These are phyloP conservation scores for Thelonectria discophora DNA, from an alignment of 2,329 filamentous ascomycete genomes.

Conservation along the genomic window DNA sequence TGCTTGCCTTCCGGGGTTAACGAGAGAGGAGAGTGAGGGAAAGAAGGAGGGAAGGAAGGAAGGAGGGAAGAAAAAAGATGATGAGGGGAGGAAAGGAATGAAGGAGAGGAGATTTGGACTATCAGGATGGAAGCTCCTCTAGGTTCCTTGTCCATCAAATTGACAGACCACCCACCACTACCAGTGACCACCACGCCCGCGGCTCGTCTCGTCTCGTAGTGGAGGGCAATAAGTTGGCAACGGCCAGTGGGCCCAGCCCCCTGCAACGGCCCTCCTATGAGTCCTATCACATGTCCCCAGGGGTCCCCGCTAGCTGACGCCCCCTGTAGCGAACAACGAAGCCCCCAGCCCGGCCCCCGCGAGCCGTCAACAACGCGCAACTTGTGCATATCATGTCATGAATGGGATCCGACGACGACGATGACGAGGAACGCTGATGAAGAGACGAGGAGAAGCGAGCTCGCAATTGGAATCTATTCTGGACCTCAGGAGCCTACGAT, in stretches of 20 bases:
- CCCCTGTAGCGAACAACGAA: slow-evolving; percentile 21
- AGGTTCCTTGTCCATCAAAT: no score
- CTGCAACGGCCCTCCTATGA: slow-evolving; percentile 7
- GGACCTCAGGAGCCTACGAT: no score
- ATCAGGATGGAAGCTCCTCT: no score
- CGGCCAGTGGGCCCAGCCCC: slow-evolving; percentile 12
- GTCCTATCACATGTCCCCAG: slow-evolving; percentile 19
- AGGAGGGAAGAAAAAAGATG: neutral
- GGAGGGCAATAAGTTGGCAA: slow-evolving; percentile 16
- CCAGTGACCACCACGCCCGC: slow-evolving; percentile 15
- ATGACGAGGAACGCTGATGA: neutral
- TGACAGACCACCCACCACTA: neutral
- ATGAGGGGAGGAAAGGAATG: no score
- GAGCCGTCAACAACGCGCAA: slow-evolving; percentile 12
- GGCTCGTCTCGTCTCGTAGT: slow-evolving; percentile 5
- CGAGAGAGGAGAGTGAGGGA: slow-evolving; percentile 5
- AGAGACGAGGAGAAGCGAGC: neutral
- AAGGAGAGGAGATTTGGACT: no score
- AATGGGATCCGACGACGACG: neutral
- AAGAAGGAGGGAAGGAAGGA: slow-evolving; percentile 1
- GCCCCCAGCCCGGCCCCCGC: slow-evolving; percentile 17
- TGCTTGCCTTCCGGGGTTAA: slow-evolving; percentile 9
- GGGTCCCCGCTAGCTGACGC: neutral
- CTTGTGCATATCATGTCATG: neutral
- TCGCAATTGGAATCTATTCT: no score